phyloP scores from a whole-genome alignment of 805 yeast species.

The Cyberlindnera euphorbiae region DNA sequence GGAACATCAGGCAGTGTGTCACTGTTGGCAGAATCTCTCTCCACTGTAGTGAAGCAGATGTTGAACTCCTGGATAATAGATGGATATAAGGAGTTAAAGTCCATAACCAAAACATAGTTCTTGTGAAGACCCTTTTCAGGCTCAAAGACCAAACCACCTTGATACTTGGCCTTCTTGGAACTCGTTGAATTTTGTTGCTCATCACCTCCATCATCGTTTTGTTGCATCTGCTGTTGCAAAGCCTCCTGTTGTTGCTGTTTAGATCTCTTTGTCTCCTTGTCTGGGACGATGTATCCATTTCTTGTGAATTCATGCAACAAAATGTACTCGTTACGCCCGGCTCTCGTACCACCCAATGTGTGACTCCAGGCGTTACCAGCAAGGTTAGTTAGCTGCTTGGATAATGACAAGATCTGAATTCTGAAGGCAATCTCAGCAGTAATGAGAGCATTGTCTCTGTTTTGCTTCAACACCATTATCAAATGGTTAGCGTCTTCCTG shows the following conservation, averaged over 20 bases:
- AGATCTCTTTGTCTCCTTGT: conserved; percentile 50
- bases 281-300: conserved; percentile 82
- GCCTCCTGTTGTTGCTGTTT: conserved; percentile 31
- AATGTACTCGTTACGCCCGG: conserved; percentile 92
- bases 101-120: conserved; percentile 89
- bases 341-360: conserved; percentile 90
- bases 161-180: conserved; percentile 66
- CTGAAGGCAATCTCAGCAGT: conserved; percentile 76
- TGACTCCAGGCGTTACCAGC: conserved; percentile 98
- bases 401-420: conserved; percentile 79
- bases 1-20: conserved; percentile 74
- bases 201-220: conserved; percentile 26
- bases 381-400: conserved; percentile 84
- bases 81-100: conserved; percentile 95
- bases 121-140: conserved; percentile 94
- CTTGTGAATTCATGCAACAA: conserved; percentile 85
- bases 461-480: conserved; percentile 66
- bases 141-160: conserved; percentile 94
- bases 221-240: conserved; percentile 19
- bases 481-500: conserved; percentile 64
- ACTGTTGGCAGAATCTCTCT: conserved; percentile 49
- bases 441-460: conserved; percentile 58
- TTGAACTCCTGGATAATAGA: conserved; percentile 96
- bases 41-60: conserved; percentile 94
- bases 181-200: conserved; percentile 44